These are phyloP conservation scores for Dillenia turbinata DNA, from an alignment of 164 flowering plant genomes.

Conservation along the genomic window DNA sequence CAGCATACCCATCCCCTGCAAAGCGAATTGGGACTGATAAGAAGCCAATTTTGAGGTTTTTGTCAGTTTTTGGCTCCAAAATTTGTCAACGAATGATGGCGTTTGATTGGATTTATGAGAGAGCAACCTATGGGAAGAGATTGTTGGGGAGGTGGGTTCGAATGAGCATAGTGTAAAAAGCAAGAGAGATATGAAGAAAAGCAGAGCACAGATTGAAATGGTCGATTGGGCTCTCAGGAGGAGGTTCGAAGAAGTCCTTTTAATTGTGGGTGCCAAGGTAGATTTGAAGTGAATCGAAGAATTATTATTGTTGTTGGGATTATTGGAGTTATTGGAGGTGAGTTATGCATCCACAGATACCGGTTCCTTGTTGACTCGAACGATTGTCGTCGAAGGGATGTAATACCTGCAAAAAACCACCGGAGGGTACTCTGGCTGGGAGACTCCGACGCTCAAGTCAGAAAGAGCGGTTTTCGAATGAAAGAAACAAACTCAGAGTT, in stretches of 20 bases:
- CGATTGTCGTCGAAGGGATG: too few species aligned
- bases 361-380: too few species aligned
- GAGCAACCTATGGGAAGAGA: conserved; percentile 29
- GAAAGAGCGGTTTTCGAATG: too few species aligned
- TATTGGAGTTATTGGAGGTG: too few species aligned
- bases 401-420: too few species aligned
- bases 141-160: conserved; percentile 30
- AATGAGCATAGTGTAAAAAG: conserved; percentile 72
- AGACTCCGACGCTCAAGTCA: too few species aligned
- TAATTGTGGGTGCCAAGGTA: not conserved
- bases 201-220: conserved; percentile 56
- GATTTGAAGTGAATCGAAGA: conserved; percentile 12
- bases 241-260: conserved; percentile 13
- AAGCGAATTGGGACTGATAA: conserved; percentile 24
- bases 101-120: conserved; percentile 6
- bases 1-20: conserved; percentile 76
- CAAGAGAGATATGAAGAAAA: conserved; percentile 60
- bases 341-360: too few species aligned
- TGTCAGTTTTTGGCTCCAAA: conserved; percentile 1
- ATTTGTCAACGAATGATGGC: not conserved
- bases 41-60: not conserved
- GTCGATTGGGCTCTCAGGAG: conserved; percentile 72
- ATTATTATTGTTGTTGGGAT: conserved; percentile 7
- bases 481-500: too few species aligned
- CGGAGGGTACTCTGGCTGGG: too few species aligned